A percentile compares a stretch with the other conserved stretches of the same genome.
Conservation (phyloP, 208 protist species). For the Porcisia deanei region DNA sequence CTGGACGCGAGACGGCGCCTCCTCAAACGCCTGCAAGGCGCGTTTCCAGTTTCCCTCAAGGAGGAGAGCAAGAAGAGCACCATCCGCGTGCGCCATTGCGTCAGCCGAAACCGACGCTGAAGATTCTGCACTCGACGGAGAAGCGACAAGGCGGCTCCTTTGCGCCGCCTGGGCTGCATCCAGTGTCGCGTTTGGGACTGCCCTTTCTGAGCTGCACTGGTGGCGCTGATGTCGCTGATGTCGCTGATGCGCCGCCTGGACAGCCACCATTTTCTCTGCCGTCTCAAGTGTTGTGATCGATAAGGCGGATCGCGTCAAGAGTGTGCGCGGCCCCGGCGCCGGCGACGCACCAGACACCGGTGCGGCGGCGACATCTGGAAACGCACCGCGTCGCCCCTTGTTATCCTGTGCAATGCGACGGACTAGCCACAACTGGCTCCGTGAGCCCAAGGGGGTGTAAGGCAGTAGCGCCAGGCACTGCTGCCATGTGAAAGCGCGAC, state of each 20-base stretch:
- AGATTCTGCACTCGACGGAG: background rate
- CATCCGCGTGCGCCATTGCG: slow-evolving; percentile 11
- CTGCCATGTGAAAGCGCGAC: slow-evolving; percentile 40
- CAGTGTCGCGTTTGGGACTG: background rate
- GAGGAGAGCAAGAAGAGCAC: slow-evolving; percentile 50
- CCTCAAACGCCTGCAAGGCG: slow-evolving; percentile 40
- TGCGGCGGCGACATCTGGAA: background rate
- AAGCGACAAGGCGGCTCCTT: background rate
- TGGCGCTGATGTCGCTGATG: slow-evolving; percentile 1
- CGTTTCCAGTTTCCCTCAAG: slow-evolving; percentile 51
- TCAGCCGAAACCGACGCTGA: background rate
- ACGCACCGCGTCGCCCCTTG: slow-evolving; percentile 28
- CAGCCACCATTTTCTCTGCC: slow-evolving; percentile 9
- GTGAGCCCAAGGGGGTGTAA: slow-evolving; percentile 53
- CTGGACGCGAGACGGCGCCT: slow-evolving; percentile 39
- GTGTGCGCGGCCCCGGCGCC: background rate
- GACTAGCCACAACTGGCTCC: slow-evolving; percentile 52
- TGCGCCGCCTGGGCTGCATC: background rate
- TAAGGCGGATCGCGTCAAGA: slow-evolving; percentile 7
- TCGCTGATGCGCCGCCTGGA: slow-evolving; percentile 5
- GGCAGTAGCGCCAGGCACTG: slow-evolving; percentile 69
- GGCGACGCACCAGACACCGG: background rate
- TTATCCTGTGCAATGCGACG: slow-evolving; percentile 51
- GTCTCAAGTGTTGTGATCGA: slow-evolving; percentile 16
- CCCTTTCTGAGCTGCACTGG: background rate